Conservation (phyloP, 2,329 filamentous ascomycete species). For the Exophiala xenobiotica region DNA sequence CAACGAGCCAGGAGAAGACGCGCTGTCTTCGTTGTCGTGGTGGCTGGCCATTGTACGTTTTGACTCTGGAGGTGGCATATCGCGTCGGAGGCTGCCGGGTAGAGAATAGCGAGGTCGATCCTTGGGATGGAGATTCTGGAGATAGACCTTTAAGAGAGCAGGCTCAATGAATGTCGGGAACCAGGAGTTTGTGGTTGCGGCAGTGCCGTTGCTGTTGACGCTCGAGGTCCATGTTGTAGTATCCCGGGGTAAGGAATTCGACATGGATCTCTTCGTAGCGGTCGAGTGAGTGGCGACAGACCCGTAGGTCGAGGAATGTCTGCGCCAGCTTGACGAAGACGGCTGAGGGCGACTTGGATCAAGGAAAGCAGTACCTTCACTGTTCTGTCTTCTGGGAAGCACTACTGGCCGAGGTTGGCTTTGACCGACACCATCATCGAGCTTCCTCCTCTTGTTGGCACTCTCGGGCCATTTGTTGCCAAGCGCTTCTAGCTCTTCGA, state of each 20-base stretch:
- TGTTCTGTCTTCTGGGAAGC: slow-evolving; percentile 7
- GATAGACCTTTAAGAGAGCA: slow-evolving; percentile 20
- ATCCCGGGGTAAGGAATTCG: slow-evolving; percentile 5
- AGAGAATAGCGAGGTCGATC: slow-evolving; percentile 21
- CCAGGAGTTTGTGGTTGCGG: slow-evolving; percentile 11
- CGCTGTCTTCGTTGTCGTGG: slow-evolving; percentile 11
- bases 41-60: neutral
- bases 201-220: neutral
- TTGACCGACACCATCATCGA: slow-evolving; percentile 9
- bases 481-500: slow-evolving; percentile 24
- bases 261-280: slow-evolving; percentile 14
- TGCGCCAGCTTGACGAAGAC: slow-evolving; percentile 8
- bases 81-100: slow-evolving; percentile 5
- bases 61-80: neutral
- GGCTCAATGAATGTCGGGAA: slow-evolving; percentile 26
- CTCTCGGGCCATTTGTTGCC: slow-evolving; percentile 24
- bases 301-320: neutral
- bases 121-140: slow-evolving; percentile 24
- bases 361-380: neutral
- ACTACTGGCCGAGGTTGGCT: neutral
- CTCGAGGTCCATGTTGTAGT: neutral
- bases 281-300: neutral
- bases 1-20: slow-evolving; percentile 20
- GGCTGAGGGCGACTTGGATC: slow-evolving; percentile 9
- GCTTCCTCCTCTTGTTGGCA: slow-evolving; percentile 20